Evolutionary conservation across 441 rosid species (phyloP), one percentile per base, ranked within the genome.

Genomic region (Populus tomentosa): DNA sequence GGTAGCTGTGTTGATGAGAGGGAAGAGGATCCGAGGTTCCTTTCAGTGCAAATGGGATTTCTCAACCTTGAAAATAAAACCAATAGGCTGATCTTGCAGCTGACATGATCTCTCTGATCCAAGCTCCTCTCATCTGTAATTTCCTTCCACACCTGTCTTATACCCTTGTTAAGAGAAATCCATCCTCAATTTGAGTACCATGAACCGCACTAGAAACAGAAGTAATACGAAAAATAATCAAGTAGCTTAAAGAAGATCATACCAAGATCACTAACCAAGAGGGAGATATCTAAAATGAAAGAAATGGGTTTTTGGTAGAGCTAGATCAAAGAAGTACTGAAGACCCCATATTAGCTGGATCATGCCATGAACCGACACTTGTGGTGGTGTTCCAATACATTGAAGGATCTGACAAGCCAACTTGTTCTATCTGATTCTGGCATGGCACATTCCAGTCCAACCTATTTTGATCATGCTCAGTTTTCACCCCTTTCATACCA

Each of bases 61-160:
- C 65, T 79, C 88, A 86, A 77, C 90, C 92, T 81, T 80, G 65
- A 67, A 68, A 63, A 79, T 79, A 87, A 84, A 85, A 83, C 83
- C 67, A 62, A 35, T 63, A 77, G 91, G 91, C 84, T 84, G 87
- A 83, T 64, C 69, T 80, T 90, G 93, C 91, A 67, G 90, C 93
- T 86, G 93, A 90, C 91, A 90, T 88, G 93, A 87, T 84, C 90
- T 65, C 94, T 87, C 94, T 86, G 94, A 90, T 90, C 94, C 94
- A 78, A 75, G 73, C 85, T 87, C 82, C 87, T 82, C 83, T 87
- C 90, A 81, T 84, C 82, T 74, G 67, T 80, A 65, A 7, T 71
- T 68, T 75, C 59, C 82, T 72, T 79, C 64, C 59, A 33, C 74
- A 74, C 68, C 75, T 42, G 33, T 2, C 67, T 63, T 61, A 56